phyloP scores from a whole-genome alignment of 148 eudicot species.

The Camellia japonica region DNA sequence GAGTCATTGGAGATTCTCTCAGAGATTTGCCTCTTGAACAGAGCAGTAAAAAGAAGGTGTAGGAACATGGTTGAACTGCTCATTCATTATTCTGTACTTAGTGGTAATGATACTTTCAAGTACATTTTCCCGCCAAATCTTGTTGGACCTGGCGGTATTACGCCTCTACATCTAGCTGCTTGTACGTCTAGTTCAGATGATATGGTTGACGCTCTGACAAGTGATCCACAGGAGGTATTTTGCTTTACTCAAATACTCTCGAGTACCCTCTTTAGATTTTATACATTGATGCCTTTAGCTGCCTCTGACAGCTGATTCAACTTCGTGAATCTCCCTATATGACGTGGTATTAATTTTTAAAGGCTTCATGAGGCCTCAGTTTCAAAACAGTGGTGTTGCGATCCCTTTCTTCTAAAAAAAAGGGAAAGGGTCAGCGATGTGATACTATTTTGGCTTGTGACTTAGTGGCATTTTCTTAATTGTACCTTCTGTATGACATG shows the following conservation, averaged over 20 bases:
- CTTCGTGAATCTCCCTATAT: background rate
- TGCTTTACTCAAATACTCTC: background rate
- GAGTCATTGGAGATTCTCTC: conserved; percentile 44
- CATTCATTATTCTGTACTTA: conserved; percentile 45
- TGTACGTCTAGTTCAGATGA: conserved; percentile 54
- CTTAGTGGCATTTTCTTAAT: background rate
- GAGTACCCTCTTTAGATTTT: background rate
- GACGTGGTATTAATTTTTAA: background rate
- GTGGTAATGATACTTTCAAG: conserved; percentile 24
- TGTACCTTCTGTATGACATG: background rate
- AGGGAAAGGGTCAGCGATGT: background rate
- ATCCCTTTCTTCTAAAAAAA: background rate
- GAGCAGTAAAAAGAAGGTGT: conserved; percentile 62
- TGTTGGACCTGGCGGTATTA: conserved; percentile 77
- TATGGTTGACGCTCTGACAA: conserved; percentile 63
- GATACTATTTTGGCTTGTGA: background rate
- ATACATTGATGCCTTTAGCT: background rate
- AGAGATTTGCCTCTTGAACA: conserved; percentile 50
- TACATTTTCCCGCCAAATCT: conserved; percentile 64
- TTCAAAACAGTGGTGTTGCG: background rate
- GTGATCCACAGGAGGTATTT: conserved; percentile 68
- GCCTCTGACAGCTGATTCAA: background rate
- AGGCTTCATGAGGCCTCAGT: background rate
- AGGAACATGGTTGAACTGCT: conserved; percentile 67
- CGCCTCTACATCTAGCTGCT: conserved; percentile 88